Conservation (phyloP, 306 rosid species). For the Dalbergia cultrata region DNA sequence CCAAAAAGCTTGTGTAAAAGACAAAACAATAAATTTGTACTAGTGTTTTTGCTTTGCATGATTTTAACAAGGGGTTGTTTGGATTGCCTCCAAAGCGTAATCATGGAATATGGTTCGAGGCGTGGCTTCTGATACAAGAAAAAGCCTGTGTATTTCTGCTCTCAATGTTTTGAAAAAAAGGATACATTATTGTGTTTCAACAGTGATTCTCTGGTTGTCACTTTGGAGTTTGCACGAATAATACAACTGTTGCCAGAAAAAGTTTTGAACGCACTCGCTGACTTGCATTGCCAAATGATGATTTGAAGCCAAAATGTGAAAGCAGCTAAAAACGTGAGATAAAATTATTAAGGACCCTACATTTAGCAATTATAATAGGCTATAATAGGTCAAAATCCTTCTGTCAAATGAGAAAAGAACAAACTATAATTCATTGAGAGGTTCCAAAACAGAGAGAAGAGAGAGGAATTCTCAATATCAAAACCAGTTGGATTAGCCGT, state of each 20-base stretch:
- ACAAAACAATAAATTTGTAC: background rate
- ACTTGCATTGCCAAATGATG: constrained; percentile 24
- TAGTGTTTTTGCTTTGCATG: background rate
- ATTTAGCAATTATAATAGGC: background rate
- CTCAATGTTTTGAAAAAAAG: constrained; percentile 39
- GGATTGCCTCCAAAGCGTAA: constrained; percentile 46
- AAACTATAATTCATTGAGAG: constrained; percentile 28
- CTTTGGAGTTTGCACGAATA: constrained; percentile 42
- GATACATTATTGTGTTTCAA: constrained; percentile 53
- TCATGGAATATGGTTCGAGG: constrained; percentile 50
- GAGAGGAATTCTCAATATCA: constrained; percentile 20
- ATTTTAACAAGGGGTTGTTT: constrained; percentile 53
- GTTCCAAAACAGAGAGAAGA: constrained; percentile 15
- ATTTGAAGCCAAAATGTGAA: constrained; percentile 45
- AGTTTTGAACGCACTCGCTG: constrained; percentile 36
- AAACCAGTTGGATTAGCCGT: background rate
- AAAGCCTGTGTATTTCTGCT: constrained; percentile 50
- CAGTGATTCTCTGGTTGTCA: constrained; percentile 46
- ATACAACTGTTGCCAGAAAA: constrained; percentile 54
- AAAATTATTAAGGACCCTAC: constrained; percentile 5
- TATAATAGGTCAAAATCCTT: constrained; percentile 17
- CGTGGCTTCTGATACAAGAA: constrained; percentile 56
- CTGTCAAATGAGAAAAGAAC: constrained; percentile 30
- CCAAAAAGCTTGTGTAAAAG: background rate
- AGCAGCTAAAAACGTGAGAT: constrained; percentile 29